Conservation (phyloP, 768 basidiomycete genomes). For the Cyclocybe cylindracea region DNA sequence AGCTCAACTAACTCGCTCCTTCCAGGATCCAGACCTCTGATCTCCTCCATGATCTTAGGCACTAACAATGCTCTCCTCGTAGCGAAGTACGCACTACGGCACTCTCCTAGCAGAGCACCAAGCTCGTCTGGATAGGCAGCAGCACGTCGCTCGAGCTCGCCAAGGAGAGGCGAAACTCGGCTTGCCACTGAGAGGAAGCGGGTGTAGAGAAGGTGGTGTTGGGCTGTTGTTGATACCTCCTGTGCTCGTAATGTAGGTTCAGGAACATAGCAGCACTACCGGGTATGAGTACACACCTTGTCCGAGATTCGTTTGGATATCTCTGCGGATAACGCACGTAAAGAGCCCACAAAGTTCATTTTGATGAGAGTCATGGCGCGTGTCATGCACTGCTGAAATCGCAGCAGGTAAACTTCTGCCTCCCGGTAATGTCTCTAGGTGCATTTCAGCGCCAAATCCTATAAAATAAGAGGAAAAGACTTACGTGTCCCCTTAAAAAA, state of each 20-base stretch:
- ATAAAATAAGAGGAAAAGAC: slow-evolving; percentile 25
- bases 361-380: slow-evolving; percentile 98
- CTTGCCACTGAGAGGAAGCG: slow-evolving; percentile 76
- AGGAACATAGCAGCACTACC: background rate
- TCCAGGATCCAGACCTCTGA: slow-evolving; percentile 77
- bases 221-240: slow-evolving; percentile 80
- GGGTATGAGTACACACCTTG: slow-evolving; percentile 45
- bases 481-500: slow-evolving; percentile 83
- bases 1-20: slow-evolving; percentile 86
- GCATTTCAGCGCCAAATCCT: background rate
- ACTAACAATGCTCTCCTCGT: slow-evolving; percentile 73
- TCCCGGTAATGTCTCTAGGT: slow-evolving; percentile 86
- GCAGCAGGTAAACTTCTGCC: slow-evolving; percentile 90
- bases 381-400: slow-evolving; percentile 98
- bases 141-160: slow-evolving; percentile 83
- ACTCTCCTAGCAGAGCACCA: slow-evolving; percentile 78
- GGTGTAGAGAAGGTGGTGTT: slow-evolving; percentile 85
- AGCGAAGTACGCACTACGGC: slow-evolving; percentile 81
- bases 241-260: slow-evolving; percentile 25
- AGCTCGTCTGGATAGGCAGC: slow-evolving; percentile 82
- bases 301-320: slow-evolving; percentile 74
- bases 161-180: slow-evolving; percentile 75
- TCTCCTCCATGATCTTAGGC: slow-evolving; percentile 76
- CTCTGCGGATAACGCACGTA: slow-evolving; percentile 78
- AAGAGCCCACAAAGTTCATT: slow-evolving; percentile 90